Evolutionary conservation across 2,329 filamentous ascomycete genomes (phyloP), one percentile per base, ranked within the genome.

Genomic region (Apiospora malaysiana): DNA sequence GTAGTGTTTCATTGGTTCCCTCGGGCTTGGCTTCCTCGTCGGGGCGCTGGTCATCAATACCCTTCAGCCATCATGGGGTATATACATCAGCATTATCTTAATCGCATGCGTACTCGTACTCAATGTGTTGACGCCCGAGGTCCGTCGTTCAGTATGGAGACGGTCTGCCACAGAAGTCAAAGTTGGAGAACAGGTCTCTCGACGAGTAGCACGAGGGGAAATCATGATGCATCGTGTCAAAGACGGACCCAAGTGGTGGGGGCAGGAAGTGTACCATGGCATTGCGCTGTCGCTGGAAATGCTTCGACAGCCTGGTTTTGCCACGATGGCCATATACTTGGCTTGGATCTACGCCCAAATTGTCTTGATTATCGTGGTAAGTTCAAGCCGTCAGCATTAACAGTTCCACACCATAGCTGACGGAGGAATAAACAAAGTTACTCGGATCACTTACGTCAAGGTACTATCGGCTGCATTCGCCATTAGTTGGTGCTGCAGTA

Each of bases 281-380:
- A 76, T 93, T 25, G 83, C 89, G 23, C 84, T 95, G 63, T 90
- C 88, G 66, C 79, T 88, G 25, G 89, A 91, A 76, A 94, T 95
- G 92, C 83, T 94, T 68, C 87, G 87, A 47, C 93, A 95, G 77
- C 88, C 91, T 4, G 93, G 93, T 0, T 95, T 94, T 78, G 80
- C 89, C n/a, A 81, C 94, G 42, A 84, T 95, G 77, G 87, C 91
- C 1, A 72, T 93, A n/a, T 95, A 95, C 79, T 84, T 91, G 18
- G 91, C 88, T 8, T 95, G 93, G 93, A 92, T 94, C 65, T 94
- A 94, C 78, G 91, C 91, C 2, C 91, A 94, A 76, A 86, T 94
- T 2, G 91, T 93, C 6, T 83, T 95, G 70, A 85, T 94, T 71
- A 92, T 94, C 72, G 84, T 93, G 71, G 79, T 80, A 72, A 77